Base-by-base conservation (phyloP, 805 yeast species). In the Suhomyces xylopsoci region DNA sequence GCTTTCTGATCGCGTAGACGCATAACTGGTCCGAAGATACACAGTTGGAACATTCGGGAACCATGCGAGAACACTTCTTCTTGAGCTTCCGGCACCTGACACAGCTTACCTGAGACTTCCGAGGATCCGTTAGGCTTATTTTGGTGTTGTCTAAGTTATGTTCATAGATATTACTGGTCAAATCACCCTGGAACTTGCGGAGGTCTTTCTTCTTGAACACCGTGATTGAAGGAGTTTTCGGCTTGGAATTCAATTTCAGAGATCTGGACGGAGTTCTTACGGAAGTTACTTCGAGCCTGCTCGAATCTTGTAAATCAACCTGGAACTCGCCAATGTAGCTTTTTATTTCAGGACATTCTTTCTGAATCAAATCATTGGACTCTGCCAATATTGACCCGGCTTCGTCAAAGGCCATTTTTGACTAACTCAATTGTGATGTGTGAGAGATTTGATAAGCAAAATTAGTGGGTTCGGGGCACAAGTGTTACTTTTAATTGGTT, bases 21-120 rank as follows among this genome's bases (percentile, higher is more conserved):
- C 73, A 69, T 25, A 67, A 49, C 40, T 67, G 70, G 19, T 68
- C 72, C 9, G 72, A 66, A 8, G 62, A 58, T 14, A 53, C 52
- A 48, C 73, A 69, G 51, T 65, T 66, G 24, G 58, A 48, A 50
- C 73, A 69, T 49, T 69, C 73, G 3, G 73, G 73, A 4, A 67
- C 55, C 15, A 55, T 59, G 20, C 73, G 56, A 6, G 70, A 61
- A 54, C 73, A 69, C 49, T 62, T 68, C 52, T 66, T 65, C 49
- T 68, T 68, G 50, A 59, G 64, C 45, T 64, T 62, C 10, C 71
- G 65, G 51, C 73, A 69, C n/a, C 73, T 59, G 19, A 62, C 50
- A 48, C 73, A 69, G 53, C 70, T 67, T 22, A 59, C 56, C 30
- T 62, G 62, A 0, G 72, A 59, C 51, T 56, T 61, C 28, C 60